Conservation (phyloP, 1,284 basidiomycete genomes). For the Phlebopus sp. region DNA sequence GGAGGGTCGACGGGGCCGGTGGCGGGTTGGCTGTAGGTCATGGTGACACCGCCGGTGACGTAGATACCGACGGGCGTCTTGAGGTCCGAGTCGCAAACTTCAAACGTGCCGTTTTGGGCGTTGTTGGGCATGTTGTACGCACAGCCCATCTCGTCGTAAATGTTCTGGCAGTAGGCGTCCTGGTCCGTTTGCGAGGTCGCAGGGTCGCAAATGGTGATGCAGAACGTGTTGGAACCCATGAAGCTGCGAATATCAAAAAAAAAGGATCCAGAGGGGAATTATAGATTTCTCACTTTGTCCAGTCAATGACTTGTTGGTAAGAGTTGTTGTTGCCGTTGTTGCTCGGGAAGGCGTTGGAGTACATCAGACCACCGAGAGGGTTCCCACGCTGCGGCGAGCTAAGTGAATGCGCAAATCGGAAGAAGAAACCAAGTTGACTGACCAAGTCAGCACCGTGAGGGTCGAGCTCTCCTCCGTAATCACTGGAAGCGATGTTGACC, state of each 20-base stretch:
- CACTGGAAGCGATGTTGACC: constrained; percentile 51
- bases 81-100: constrained; percentile 61
- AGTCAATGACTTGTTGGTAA: constrained; percentile 51
- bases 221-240: constrained; percentile 54
- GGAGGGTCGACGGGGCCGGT: constrained; percentile 42
- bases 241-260: constrained; percentile 43
- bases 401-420: not conserved
- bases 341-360: constrained; percentile 50
- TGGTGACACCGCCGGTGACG: constrained; percentile 16
- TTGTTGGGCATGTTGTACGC: constrained; percentile 64
- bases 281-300: constrained; percentile 55
- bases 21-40: constrained; percentile 25
- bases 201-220: constrained; percentile 60
- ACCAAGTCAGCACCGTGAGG: constrained; percentile 61
- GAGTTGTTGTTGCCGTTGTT: constrained; percentile 35
- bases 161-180: constrained; percentile 55
- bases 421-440: constrained; percentile 1
- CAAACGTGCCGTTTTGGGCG: constrained; percentile 54
- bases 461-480: constrained; percentile 72
- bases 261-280: not conserved
- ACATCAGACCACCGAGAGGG: constrained; percentile 62
- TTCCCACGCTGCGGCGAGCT: constrained; percentile 49
- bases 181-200: constrained; percentile 38
- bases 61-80: constrained; percentile 31
- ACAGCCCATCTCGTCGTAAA: constrained; percentile 66